phyloP scores from a whole-genome alignment of 2,329 filamentous ascomycete genomes.

The Cylindrodendrum hubeiense region DNA sequence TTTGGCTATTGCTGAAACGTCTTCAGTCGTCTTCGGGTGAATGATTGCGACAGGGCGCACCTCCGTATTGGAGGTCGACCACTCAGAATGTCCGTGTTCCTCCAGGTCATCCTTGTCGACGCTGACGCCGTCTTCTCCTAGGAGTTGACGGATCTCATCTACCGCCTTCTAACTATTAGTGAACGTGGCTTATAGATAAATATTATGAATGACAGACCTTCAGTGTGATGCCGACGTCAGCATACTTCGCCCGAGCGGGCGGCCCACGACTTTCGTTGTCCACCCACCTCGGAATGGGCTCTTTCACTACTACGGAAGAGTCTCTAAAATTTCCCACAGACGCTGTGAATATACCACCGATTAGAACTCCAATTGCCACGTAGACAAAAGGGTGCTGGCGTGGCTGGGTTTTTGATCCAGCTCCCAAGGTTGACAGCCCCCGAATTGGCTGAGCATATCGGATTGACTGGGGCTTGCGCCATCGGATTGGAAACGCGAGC shows the following conservation, averaged over 20 bases:
- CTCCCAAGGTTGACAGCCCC: not conserved
- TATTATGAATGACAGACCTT: not conserved
- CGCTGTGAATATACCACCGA: not conserved
- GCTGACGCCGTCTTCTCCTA: constrained; percentile 13
- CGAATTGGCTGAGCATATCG: not conserved
- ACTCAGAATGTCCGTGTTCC: constrained; percentile 17
- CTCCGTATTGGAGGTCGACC: constrained; percentile 18
- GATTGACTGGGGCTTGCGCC: not conserved
- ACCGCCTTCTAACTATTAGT: not conserved
- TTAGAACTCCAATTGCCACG: not conserved
- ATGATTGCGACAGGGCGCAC: constrained; percentile 57
- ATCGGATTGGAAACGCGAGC: not conserved
- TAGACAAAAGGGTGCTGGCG: not conserved
- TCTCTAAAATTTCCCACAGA: not conserved
- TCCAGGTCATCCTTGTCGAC: constrained; percentile 22
- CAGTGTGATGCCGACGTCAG: not conserved
- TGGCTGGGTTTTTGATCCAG: not conserved
- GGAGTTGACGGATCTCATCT: not conserved
- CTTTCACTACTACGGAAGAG: not conserved
- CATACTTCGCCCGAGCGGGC: not conserved
- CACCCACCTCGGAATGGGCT: not conserved
- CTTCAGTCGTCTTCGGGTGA: constrained; percentile 78
- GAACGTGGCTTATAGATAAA: no score
- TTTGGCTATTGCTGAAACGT: constrained; percentile 81
- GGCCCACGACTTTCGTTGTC: not conserved